Evolutionary conservation across 1,139 yeast genomes (phyloP).

Genomic region (Geotrichum candidum): DNA sequence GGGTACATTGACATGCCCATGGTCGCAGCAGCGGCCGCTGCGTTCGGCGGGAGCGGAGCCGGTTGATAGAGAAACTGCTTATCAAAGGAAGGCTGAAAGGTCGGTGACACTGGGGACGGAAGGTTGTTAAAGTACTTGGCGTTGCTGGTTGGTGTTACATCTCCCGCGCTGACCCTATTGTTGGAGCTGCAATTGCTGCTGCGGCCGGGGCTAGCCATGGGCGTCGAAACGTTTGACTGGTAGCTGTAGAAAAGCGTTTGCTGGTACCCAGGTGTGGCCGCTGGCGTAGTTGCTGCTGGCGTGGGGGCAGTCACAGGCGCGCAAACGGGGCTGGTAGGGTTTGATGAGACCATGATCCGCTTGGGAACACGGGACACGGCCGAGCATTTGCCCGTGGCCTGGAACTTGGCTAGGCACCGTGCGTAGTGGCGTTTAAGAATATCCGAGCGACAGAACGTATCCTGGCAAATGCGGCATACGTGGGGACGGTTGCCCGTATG

Average conservation of each 20-base stretch:
- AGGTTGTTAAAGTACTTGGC: background rate
- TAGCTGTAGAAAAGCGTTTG: background rate
- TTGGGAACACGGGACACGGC: constrained; percentile 22
- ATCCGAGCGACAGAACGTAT: constrained; percentile 16
- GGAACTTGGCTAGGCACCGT: constrained; percentile 22
- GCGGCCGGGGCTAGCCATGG: background rate
- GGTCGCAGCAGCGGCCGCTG: background rate
- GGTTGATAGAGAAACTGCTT: background rate
- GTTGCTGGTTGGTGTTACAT: background rate
- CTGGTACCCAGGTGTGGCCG: background rate
- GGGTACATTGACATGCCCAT: background rate
- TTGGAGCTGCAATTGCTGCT: background rate
- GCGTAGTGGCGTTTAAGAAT: constrained; percentile 19
- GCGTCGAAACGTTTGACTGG: background rate
- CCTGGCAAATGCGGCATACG: constrained; percentile 15
- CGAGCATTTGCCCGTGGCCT: constrained; percentile 20
- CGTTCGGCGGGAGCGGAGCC: background rate
- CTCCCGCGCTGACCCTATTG: background rate
- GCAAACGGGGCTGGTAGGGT: background rate
- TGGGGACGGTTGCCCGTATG: constrained; percentile 18
- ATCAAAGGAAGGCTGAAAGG: background rate
- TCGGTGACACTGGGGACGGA: background rate
- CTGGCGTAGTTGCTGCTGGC: no score
- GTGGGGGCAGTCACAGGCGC: background rate
- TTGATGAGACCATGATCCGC: background rate